Base-by-base conservation (phyloP, 495 filamentous ascomycete species). In the Talaromyces borbonicus region DNA sequence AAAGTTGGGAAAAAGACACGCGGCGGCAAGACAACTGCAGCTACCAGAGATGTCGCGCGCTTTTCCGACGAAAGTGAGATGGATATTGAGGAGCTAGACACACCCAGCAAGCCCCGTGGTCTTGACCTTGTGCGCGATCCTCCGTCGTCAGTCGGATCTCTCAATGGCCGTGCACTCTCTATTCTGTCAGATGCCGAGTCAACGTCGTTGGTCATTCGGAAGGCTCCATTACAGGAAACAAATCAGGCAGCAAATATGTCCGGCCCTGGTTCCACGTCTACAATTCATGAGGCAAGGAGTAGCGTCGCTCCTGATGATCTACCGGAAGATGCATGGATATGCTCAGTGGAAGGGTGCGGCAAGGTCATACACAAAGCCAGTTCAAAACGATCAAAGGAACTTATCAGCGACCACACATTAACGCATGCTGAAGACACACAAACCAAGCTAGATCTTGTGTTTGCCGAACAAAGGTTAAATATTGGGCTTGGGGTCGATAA, bases 301-400 rank as follows among this genome's bases (percentile, higher is more conserved):
- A 15, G 72, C 63, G 25, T 67, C 56, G 43, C 63, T n/a, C n/a
- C n/a, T 56, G 1, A 64, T 63, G 46, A 73, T 42, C 72, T 72
- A 1, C 76, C 77, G 6, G 71, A 80, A 36, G 78, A 83, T 37
- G 74, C 74, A 1, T 90, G 85, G 84, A 66, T 64, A 8, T 93
- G 87, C 55, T 72, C 75, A 23, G 73, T 85, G 46, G 75, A 78
- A 26, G 83, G 74, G 22, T 93, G 87, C 58, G 56, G 57, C 22
- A 76, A 80, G 45, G 65, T 79, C 24, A 73, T 87, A 18, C 72
- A 76, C 52, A 72, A 68, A 22, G 79, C 76, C 18, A 74, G 76
- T 36, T 69, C 73, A 9, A 63, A 72, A 26, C 64, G 69, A 2
- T 76, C 77, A 20, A 75, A 80, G 55, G 62, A 71, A 15, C 59